Evolutionary conservation across 1,284 basidiomycete genomes (phyloP).

Genomic region (Irpex lacteus): DNA sequence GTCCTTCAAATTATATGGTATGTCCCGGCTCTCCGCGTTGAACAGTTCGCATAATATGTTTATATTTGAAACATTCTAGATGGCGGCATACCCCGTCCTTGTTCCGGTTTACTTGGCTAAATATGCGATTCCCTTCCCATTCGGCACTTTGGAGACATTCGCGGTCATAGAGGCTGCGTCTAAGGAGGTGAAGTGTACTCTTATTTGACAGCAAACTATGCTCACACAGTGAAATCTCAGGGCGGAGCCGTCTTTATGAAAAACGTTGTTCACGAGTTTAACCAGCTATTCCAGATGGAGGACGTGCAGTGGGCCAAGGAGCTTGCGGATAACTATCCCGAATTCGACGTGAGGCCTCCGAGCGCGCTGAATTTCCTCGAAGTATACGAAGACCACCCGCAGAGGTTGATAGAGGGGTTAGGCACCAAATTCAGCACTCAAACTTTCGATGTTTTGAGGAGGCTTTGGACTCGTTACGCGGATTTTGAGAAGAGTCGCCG

Average conservation of each 20-base stretch:
- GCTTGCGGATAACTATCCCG: neutral
- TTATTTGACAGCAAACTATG: neutral
- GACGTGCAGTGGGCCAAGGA: neutral
- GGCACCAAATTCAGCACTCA: no score
- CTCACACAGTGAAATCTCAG: neutral
- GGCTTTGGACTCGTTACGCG: neutral
- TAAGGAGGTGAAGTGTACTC: conserved; percentile 23
- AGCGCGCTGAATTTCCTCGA: neutral
- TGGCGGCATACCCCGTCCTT: conserved; percentile 41
- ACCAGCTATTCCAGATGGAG: neutral
- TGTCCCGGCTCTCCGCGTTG: neutral
- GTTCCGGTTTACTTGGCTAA: conserved; percentile 39
- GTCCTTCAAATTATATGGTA: neutral
- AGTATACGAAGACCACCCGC: neutral
- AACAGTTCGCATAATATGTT: neutral
- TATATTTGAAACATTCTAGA: conserved; percentile 18
- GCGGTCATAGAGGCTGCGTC: conserved; percentile 32
- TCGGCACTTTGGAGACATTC: conserved; percentile 9
- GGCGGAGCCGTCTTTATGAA: neutral
- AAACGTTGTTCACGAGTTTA: neutral
- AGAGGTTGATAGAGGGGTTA: no score
- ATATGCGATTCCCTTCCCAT: conserved; percentile 19
- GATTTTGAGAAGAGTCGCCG: neutral
- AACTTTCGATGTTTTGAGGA: no score
- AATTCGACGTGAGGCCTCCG: neutral